Conservation (phyloP, 139 green algal genomes). For the Micromonas pusilla region DNA sequence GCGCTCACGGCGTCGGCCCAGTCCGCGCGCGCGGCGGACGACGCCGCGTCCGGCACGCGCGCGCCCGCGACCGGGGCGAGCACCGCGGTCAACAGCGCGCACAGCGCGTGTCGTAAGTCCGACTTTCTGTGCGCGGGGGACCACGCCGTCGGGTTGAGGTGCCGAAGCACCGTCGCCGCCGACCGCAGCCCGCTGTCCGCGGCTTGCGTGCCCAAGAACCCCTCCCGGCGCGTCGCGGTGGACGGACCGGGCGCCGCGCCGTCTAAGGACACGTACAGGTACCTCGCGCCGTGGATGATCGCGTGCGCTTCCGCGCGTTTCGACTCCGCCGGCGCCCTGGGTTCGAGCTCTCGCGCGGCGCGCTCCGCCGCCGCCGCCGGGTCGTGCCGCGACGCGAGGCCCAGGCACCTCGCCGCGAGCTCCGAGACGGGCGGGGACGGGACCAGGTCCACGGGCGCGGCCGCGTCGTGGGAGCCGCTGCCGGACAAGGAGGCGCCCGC, state of each 20-base stretch:
- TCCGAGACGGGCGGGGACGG: not conserved
- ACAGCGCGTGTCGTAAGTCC: slow-evolving; percentile 4
- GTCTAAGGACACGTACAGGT: not conserved
- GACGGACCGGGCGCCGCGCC: too few species aligned
- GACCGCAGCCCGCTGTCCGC: too few species aligned
- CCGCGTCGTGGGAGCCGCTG: too few species aligned
- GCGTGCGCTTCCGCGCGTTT: not conserved
- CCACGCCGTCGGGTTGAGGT: not conserved
- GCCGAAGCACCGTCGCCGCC: not conserved
- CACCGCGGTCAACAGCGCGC: not conserved
- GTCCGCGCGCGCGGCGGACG: not conserved
- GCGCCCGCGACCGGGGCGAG: not conserved
- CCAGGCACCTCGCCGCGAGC: not conserved
- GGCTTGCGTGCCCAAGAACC: too few species aligned
- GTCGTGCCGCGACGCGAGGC: not conserved
- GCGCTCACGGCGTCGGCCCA: not conserved
- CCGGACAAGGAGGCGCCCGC: too few species aligned
- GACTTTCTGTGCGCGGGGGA: not conserved
- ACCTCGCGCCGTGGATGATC: not conserved
- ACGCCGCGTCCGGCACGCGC: not conserved
- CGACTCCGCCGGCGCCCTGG: not conserved
- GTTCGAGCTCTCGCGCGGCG: not conserved
- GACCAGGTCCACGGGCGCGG: not conserved
- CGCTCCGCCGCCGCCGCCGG: too few species aligned
- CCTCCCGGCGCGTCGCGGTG: too few species aligned